These are phyloP conservation scores for Lophiostoma macrostomum DNA, from an alignment of 495 filamentous ascomycete genomes.

Conservation along the genomic window DNA sequence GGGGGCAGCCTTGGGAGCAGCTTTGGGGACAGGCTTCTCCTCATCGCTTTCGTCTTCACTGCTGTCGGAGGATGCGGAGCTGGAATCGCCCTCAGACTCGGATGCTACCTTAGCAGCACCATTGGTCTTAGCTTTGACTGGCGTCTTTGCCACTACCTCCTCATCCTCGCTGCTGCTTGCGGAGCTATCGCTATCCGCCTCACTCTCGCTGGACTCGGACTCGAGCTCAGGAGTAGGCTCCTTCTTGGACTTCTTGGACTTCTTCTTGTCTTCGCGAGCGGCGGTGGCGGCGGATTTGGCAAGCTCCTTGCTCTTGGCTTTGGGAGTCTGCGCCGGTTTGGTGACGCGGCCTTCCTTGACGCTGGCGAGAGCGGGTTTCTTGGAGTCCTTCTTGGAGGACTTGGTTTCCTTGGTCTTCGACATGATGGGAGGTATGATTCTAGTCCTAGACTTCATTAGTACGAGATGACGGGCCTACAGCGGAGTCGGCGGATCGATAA, in stretches of 20 bases:
- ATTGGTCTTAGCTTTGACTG: slow-evolving; percentile 36
- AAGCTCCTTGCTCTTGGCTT: slow-evolving; percentile 44
- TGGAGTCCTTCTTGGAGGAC: slow-evolving; percentile 25
- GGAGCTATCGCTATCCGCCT: slow-evolving; percentile 31
- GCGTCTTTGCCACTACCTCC: slow-evolving; percentile 31
- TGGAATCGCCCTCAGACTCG: slow-evolving; percentile 39
- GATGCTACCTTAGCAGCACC: slow-evolving; percentile 34
- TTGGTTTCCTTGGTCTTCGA: slow-evolving; percentile 29
- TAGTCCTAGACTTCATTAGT: slow-evolving; percentile 25
- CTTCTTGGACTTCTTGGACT: slow-evolving; percentile 53
- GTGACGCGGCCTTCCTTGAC: slow-evolving; percentile 49
- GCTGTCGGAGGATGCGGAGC: slow-evolving; percentile 28
- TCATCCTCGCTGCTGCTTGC: slow-evolving; percentile 30
- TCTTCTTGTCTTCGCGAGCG: slow-evolving; percentile 38
- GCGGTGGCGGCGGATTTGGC: slow-evolving; percentile 42
- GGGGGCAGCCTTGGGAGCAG: slow-evolving; percentile 19
- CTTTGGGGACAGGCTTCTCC: slow-evolving; percentile 35
- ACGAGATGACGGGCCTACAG: not conserved
- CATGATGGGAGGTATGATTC: slow-evolving; percentile 22
- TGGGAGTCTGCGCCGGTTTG: slow-evolving; percentile 42
- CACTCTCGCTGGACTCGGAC: slow-evolving; percentile 40
- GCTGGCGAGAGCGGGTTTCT: slow-evolving; percentile 25
- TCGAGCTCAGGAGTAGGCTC: slow-evolving; percentile 44
- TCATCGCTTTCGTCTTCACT: slow-evolving; percentile 37
- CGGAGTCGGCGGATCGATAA: not conserved